Evolutionary conservation across 441 rosid genomes (phyloP).

Genomic region (Gossypium davidsonii): DNA sequence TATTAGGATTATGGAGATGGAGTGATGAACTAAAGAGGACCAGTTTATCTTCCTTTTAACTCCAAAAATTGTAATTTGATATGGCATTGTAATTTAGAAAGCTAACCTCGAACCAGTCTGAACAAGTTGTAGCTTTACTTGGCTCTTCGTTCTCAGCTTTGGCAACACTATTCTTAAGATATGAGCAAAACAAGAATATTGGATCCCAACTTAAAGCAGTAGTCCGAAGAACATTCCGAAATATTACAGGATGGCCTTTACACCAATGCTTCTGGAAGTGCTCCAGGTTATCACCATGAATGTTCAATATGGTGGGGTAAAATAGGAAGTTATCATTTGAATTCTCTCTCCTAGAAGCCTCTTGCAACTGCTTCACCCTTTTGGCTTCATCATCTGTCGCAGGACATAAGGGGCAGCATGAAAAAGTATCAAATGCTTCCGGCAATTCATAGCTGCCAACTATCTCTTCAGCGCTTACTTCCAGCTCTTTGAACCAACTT

Average conservation of each 20-base stretch:
- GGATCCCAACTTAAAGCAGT: slow-evolving; percentile 81
- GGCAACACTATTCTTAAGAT: slow-evolving; percentile 55
- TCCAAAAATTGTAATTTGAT: neutral
- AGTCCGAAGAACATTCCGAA: slow-evolving; percentile 61
- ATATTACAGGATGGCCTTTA: slow-evolving; percentile 86
- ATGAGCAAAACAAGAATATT: slow-evolving; percentile 71
- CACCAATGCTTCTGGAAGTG: slow-evolving; percentile 98
- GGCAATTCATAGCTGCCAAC: slow-evolving; percentile 89
- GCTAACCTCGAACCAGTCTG: slow-evolving; percentile 96
- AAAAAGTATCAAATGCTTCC: slow-evolving; percentile 51
- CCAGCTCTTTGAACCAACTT: slow-evolving; percentile 66
- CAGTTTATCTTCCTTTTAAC: neutral
- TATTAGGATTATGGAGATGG: neutral
- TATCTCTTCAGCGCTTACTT: slow-evolving; percentile 79
- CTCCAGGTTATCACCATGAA: slow-evolving; percentile 61
- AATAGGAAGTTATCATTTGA: slow-evolving; percentile 64
- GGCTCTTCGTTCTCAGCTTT: slow-evolving; percentile 35
- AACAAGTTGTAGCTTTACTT: slow-evolving; percentile 29
- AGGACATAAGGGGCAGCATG: slow-evolving; percentile 60
- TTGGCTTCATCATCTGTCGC: slow-evolving; percentile 40
- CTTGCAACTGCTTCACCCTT: slow-evolving; percentile 49
- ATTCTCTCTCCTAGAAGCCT: slow-evolving; percentile 63
- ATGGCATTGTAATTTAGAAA: neutral
- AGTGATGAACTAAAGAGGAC: neutral
- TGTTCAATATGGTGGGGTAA: slow-evolving; percentile 48